These are phyloP conservation scores for Xylariaceae sp. DNA, from an alignment of 2,329 filamentous ascomycete species.

Conservation along the genomic window DNA sequence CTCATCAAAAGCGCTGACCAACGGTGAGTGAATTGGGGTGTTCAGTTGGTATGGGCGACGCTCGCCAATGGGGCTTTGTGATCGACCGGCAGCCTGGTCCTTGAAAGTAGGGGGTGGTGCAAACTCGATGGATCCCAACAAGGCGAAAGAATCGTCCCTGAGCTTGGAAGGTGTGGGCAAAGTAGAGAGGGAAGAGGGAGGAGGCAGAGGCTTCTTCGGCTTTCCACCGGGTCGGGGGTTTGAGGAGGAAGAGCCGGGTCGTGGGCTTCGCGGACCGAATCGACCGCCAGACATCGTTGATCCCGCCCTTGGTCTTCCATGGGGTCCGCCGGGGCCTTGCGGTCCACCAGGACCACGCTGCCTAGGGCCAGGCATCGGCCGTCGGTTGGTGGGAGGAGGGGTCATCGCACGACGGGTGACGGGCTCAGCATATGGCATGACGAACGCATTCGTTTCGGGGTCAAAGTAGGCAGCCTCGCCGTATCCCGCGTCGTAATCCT, in stretches of 20 bases:
- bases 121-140: slow-evolving; percentile 71
- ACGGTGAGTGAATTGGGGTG: slow-evolving; percentile 69
- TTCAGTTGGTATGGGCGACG: slow-evolving; percentile 70
- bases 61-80: slow-evolving; percentile 60
- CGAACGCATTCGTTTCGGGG: slow-evolving; percentile 64
- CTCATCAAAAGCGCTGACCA: slow-evolving; percentile 82
- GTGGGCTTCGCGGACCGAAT: slow-evolving; percentile 28
- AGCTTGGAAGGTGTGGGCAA: slow-evolving; percentile 84
- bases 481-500: slow-evolving; percentile 71
- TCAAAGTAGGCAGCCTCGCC: slow-evolving; percentile 66
- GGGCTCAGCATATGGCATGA: slow-evolving; percentile 80
- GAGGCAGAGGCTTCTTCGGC: slow-evolving; percentile 52
- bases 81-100: slow-evolving; percentile 66
- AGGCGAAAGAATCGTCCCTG: slow-evolving; percentile 72
- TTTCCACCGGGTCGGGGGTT: slow-evolving; percentile 40
- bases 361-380: slow-evolving; percentile 30
- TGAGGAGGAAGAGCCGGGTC: slow-evolving; percentile 34
- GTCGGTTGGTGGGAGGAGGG: slow-evolving; percentile 61
- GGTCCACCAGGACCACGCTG: slow-evolving; percentile 24
- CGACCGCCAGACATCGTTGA: slow-evolving; percentile 41
- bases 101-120: slow-evolving; percentile 68
- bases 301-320: slow-evolving; percentile 48
- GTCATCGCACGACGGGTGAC: slow-evolving; percentile 92
- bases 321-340: slow-evolving; percentile 35
- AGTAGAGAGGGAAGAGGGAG: slow-evolving; percentile 67